Evolutionary conservation across 768 basidiomycete genomes (phyloP), one percentile per base, ranked within the genome.

Genomic region (Ephemerocybe angulata): DNA sequence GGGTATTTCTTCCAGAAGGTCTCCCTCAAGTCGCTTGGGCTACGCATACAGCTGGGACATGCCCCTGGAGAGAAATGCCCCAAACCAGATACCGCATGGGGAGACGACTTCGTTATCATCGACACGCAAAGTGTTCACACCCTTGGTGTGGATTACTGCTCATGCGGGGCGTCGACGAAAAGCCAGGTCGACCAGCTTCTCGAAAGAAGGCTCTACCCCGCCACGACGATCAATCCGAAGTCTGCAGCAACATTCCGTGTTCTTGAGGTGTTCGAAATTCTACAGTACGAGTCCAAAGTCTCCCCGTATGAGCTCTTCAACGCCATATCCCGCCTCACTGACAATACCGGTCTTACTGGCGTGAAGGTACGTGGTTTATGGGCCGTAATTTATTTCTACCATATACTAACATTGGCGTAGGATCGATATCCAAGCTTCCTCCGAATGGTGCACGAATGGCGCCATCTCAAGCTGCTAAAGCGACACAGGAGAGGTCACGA

Each of bases 401-500:
- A n/a, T n/a, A n/a, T n/a, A n/a, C n/a, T n/a, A n/a, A n/a, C n/a
- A n/a, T n/a, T n/a, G n/a, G n/a, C n/a, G n/a, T n/a, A n/a, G n/a
- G n/a, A n/a, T n/a, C n/a, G n/a, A n/a, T n/a, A n/a, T n/a, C n/a
- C n/a, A n/a, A n/a, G n/a, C n/a, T n/a, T n/a, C n/a, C n/a, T n/a
- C n/a, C n/a, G n/a, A n/a, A n/a, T n/a, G n/a, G n/a, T n/a, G n/a
- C n/a, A n/a, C n/a, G n/a, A n/a, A n/a, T n/a, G n/a, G n/a, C n/a
- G n/a, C n/a, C n/a, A n/a, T n/a, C n/a, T n/a, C n/a, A n/a, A n/a
- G n/a, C n/a, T n/a, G n/a, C n/a, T n/a, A n/a, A n/a, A n/a, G n/a
- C n/a, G n/a, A n/a, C n/a, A n/a, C n/a, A n/a, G n/a, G 6, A 2
- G 27, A 6, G 46, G 24, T 3, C 64, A 65, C 35, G 52, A 62